Percentiles rank a stretch among this genome's conserved stretches.
phyloP scores from a whole-genome alignment of 805 yeast genomes.

The Pichia gijzeniarum region DNA sequence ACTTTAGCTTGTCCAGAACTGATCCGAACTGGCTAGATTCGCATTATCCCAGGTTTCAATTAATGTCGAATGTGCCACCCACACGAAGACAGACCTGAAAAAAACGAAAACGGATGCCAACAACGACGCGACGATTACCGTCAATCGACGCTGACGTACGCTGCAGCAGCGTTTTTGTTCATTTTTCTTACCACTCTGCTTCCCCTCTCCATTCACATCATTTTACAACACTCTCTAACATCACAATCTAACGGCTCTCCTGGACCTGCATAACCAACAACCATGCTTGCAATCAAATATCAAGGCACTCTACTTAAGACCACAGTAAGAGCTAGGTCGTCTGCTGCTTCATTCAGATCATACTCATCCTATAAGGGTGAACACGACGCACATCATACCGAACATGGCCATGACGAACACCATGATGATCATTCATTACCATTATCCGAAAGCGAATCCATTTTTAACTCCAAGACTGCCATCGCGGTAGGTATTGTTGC shows the following conservation, averaged over 20 bases:
- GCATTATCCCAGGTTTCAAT: too few relatives aligned
- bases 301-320: background rate
- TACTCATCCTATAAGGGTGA: slow-evolving; percentile 14
- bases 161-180: too few relatives aligned
- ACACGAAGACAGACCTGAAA: too few relatives aligned
- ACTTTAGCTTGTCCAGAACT: too few relatives aligned
- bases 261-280: background rate
- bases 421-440: slow-evolving; percentile 18
- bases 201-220: background rate
- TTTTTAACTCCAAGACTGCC: slow-evolving; percentile 24
- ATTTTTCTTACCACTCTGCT: too few relatives aligned
- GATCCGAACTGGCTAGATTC: too few relatives aligned
- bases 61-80: too few relatives aligned
- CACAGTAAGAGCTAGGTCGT: background rate
- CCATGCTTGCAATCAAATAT: background rate
- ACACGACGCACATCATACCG: slow-evolving; percentile 6
- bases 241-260: too few relatives aligned
- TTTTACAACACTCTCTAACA: too few relatives aligned
- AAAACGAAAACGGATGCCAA: too few relatives aligned
- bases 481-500: slow-evolving; percentile 17
- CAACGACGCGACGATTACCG: too few relatives aligned
- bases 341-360: background rate
- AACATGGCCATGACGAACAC: slow-evolving; percentile 15
- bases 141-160: background rate
- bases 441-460: slow-evolving; percentile 25